Evolutionary conservation across 73 alveolate genomes (phyloP), one percentile per base, ranked within the genome.

Genomic region (Paramecium octaurelia): DNA sequence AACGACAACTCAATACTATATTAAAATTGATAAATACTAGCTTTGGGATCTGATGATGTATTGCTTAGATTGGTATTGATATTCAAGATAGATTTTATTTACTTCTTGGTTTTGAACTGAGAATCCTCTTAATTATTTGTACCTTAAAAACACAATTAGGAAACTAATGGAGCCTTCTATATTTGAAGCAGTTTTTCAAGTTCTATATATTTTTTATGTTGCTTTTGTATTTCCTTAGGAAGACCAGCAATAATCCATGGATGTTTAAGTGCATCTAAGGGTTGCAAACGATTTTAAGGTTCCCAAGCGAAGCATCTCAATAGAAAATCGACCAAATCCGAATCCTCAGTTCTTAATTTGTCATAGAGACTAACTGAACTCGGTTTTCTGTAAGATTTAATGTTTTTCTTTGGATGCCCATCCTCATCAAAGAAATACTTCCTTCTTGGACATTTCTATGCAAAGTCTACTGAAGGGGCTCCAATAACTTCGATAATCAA

Each of bases 401-500:
- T 64, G 24, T 46, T 43, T 46, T 80, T 80, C 24, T 44, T 44
- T 3, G 75, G 91, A 80, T 80, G 46, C n/a, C 97, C 97, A 11
- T 86, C 93, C 48, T 83, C 70, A 40, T 95, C 97, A 68, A 94
- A 94, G 86, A 92, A 94, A 92, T 54, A 48, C n/a, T 85, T 91
- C 60, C 93, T 96, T 60, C 98, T 31, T 60, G 98, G 88, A 18
- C 94, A 75, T 68, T 88, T 80, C 8, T 92, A 95, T 48, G 96
- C 89, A 35, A 96, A 48, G 4, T 96, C 95, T 20, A 86, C 57
- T 16, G 97, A 97, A 11, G 99, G 99, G 3, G 94, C 76, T 18
- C 99, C 99, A 21, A 69, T 80, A 18, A 96, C 86, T 85, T 96
- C 98, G 95, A 97, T 97, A 8, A 97, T 97, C 48, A 96, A 88